phyloP scores from a whole-genome alignment of 129 eudicot genomes.

The Ambrosia trifida region DNA sequence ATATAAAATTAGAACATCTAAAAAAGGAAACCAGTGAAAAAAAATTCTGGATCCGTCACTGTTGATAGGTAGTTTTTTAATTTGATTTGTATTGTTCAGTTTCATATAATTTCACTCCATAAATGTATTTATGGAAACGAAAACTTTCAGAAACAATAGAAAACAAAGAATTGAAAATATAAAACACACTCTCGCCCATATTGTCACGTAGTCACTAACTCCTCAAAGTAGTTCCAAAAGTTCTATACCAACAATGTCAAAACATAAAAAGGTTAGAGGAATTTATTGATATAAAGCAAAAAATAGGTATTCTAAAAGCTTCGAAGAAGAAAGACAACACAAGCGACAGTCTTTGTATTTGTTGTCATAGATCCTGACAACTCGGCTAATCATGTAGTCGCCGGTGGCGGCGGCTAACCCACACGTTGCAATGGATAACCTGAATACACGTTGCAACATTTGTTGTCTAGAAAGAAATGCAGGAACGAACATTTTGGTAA shows the following conservation, averaged over 20 bases:
- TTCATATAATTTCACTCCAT: not conserved
- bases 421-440: not conserved
- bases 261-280: not conserved
- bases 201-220: not conserved
- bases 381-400: not conserved
- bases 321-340: conserved; percentile 1
- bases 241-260: not conserved
- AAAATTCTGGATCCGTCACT: not conserved
- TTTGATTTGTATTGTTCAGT: not conserved
- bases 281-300: not conserved
- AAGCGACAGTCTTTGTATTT: not conserved
- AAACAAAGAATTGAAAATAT: not conserved
- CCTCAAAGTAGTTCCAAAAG: not conserved
- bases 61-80: not conserved
- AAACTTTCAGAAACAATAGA: too few relatives aligned
- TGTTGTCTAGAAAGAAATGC: not conserved
- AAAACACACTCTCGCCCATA: not conserved
- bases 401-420: not conserved
- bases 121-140: too few relatives aligned
- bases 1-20: too few relatives aligned
- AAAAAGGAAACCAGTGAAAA: too few relatives aligned
- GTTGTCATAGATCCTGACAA: not conserved
- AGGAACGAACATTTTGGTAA: not conserved
- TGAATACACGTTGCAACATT: not conserved
- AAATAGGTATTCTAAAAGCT: not conserved